Evolutionary conservation across 306 rosid species (phyloP).

Genomic region (Herpetospermum pedunculosum): DNA sequence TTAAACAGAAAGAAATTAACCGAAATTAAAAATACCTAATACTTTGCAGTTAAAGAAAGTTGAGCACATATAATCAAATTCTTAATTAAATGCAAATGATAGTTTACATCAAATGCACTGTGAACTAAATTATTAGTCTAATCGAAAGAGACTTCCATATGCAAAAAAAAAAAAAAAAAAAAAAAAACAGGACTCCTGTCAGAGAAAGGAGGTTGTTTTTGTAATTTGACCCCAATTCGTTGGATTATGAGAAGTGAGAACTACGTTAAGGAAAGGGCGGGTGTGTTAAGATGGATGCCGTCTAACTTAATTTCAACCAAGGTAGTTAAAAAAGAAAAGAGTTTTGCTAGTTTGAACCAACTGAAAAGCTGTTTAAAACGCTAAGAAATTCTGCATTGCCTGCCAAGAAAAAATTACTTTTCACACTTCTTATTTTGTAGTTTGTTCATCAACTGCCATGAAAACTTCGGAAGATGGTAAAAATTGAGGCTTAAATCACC

Average conservation of each 20-base stretch:
- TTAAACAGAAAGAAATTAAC: neutral
- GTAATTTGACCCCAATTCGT: neutral
- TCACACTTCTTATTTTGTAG: neutral
- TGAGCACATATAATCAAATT: neutral
- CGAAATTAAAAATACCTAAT: neutral
- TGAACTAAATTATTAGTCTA: neutral
- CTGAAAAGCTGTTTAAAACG: neutral
- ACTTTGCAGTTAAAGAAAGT: neutral
- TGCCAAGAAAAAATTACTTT: neutral
- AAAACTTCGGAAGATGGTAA: neutral
- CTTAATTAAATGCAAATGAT: neutral
- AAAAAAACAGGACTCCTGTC: neutral
- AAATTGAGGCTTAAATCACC: constrained; percentile 34
- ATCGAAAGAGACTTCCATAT: no score
- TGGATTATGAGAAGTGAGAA: neutral
- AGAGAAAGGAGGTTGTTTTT: neutral
- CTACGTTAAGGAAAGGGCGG: neutral
- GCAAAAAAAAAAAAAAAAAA: no score
- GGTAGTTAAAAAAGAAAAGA: neutral
- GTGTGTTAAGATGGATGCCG: neutral
- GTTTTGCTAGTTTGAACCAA: neutral
- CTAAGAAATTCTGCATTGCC: neutral
- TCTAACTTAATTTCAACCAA: neutral
- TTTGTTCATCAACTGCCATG: neutral
- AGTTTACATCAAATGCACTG: neutral